Conservation (phyloP, 1,139 yeast species). For the Debaryomyces psychrophilus region DNA sequence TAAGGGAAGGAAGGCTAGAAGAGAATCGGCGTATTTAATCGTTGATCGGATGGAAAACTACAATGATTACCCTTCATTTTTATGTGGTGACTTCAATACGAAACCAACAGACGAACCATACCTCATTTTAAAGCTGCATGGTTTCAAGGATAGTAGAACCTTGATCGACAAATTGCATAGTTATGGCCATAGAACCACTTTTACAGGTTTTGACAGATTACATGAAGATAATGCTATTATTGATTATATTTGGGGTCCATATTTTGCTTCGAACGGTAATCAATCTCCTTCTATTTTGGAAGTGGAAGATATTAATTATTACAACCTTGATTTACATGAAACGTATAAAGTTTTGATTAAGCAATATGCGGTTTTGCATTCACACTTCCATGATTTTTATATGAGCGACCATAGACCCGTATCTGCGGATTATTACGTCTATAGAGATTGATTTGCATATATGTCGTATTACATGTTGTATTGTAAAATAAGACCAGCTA, state of each 20-base stretch:
- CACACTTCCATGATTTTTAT: conserved; percentile 39
- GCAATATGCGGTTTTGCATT: conserved; percentile 47
- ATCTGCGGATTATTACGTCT: conserved; percentile 30
- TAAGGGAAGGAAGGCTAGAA: conserved; percentile 50
- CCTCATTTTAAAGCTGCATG: conserved; percentile 36
- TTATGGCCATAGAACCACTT: conserved; percentile 49
- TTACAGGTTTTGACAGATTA: conserved; percentile 47
- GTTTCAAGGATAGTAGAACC: conserved; percentile 38
- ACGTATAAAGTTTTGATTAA: conserved; percentile 20
- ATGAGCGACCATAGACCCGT: conserved; percentile 57
- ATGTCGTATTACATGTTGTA: neutral
- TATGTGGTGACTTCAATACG: conserved; percentile 59
- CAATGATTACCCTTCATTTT: conserved; percentile 44
- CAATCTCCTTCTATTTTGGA: conserved; percentile 3
- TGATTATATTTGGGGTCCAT: conserved; percentile 52
- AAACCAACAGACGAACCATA: conserved; percentile 56
- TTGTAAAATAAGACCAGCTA: neutral
- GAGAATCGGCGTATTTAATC: conserved; percentile 51
- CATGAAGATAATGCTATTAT: conserved; percentile 37
- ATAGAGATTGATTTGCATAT: neutral
- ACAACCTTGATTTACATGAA: conserved; percentile 17
- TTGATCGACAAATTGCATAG: conserved; percentile 22
- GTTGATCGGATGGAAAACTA: conserved; percentile 41
- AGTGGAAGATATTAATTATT: conserved; percentile 13
- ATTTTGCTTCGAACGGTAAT: conserved; percentile 17